phyloP scores from a whole-genome alignment of 805 yeast genomes.

The Teunomyces aglyptinius region DNA sequence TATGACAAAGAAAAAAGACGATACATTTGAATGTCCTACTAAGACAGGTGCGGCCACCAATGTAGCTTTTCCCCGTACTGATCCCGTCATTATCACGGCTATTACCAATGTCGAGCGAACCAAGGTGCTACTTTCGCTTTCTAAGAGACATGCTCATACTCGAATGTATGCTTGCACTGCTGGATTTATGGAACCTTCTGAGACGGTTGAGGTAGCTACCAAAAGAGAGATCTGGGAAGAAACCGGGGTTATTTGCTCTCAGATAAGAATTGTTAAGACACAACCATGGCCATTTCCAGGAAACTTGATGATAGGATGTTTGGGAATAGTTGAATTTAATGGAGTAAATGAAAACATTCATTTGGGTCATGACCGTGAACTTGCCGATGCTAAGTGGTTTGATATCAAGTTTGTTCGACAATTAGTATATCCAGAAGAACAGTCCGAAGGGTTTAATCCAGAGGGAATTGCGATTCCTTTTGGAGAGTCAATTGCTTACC shows the following conservation, averaged over 20 bases:
- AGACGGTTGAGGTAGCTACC: conserved; percentile 85
- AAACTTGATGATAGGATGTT: conserved; percentile 89
- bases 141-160: conserved; percentile 53
- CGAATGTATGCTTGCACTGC: conserved; percentile 82
- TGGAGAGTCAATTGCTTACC: conserved; percentile 43
- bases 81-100: conserved; percentile 83
- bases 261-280: conserved; percentile 62
- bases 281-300: conserved; percentile 99
- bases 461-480: conserved; percentile 43
- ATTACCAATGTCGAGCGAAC: conserved; percentile 60
- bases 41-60: conserved; percentile 55
- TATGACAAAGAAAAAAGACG: conserved; percentile 13
- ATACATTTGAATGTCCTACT: conserved; percentile 34
- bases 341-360: conserved; percentile 63
- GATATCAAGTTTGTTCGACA: conserved; percentile 50
- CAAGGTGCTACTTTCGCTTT: conserved; percentile 68
- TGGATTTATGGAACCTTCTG: conserved; percentile 95
- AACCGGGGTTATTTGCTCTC: conserved; percentile 69
- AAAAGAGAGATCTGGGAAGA: conserved; percentile 94
- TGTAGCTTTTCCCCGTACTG: conserved; percentile 88
- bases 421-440: conserved; percentile 26
- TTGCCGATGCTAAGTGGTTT: conserved; percentile 86
- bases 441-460: conserved; percentile 25
- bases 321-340: conserved; percentile 72
- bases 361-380: conserved; percentile 81